Conservation (phyloP, 805 yeast genomes). For the Kuraishia molischiana region DNA sequence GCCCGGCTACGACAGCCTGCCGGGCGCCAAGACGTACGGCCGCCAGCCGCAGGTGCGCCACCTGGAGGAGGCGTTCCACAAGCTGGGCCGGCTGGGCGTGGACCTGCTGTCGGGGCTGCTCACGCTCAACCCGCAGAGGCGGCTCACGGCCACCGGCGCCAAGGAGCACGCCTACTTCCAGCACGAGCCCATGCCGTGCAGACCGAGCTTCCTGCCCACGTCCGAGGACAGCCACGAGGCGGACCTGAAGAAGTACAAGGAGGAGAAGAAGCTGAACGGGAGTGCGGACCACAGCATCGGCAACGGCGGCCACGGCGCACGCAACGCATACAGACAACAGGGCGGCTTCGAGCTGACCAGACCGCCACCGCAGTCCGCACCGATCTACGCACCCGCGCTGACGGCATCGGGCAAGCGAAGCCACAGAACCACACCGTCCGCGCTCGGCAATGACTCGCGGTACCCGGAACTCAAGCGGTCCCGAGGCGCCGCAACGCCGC, state of each 20-base stretch:
- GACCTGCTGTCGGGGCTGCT: slow-evolving; percentile 53
- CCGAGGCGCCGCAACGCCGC: no score
- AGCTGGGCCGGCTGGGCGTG: slow-evolving; percentile 37
- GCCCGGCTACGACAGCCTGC: slow-evolving; percentile 52
- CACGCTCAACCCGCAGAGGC: slow-evolving; percentile 55
- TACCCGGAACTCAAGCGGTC: no score
- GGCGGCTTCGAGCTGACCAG: no score
- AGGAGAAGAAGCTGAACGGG: no score
- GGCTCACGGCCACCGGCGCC: slow-evolving; percentile 78
- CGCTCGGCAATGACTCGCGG: no score
- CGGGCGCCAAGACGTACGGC: slow-evolving; percentile 35
- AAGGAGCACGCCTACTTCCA: slow-evolving; percentile 60
- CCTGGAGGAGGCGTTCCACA: slow-evolving; percentile 38
- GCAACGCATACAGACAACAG: no score
- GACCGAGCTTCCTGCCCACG: slow-evolving; percentile 43
- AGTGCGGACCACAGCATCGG: neutral
- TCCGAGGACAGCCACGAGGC: slow-evolving; percentile 88
- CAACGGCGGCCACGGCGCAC: neutral
- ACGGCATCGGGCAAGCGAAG: no score
- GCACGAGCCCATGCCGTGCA: slow-evolving; percentile 55
- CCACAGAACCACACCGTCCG: no score
- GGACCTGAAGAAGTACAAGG: slow-evolving; percentile 53
- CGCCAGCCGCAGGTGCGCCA: slow-evolving; percentile 24
- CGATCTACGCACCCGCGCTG: no score
- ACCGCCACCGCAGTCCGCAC: no score